Conservation (phyloP, 306 rosid genomes). For the Prosopis cineraria region DNA sequence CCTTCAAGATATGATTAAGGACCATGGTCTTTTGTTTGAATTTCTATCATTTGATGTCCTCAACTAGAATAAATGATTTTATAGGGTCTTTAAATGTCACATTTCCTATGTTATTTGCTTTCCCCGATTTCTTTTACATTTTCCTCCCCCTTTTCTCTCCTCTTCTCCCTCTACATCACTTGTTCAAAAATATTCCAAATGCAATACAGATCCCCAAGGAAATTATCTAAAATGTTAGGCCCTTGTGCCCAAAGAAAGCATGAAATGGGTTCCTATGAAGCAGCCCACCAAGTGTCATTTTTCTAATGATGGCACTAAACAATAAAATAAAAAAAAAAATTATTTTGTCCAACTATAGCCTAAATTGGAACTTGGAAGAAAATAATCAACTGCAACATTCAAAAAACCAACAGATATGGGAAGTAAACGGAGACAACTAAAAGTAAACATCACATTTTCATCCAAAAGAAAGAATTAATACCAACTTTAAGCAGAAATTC, state of each 20-base stretch:
- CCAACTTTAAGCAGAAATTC: background rate
- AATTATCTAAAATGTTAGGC: background rate
- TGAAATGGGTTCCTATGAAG: background rate
- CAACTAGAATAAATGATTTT: background rate
- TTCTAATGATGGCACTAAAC: background rate
- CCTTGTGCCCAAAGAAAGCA: background rate
- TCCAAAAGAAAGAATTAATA: background rate
- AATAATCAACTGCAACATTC: background rate
- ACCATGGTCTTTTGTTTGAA: background rate
- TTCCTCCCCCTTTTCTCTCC: no score
- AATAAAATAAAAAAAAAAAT: background rate
- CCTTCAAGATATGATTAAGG: background rate
- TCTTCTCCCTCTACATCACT: background rate
- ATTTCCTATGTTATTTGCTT: background rate
- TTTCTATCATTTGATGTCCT: background rate
- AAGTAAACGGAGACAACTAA: slow-evolving; percentile 1
- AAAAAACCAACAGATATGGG: slow-evolving; percentile 2
- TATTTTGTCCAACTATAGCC: background rate
- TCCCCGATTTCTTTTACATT: background rate
- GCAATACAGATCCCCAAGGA: background rate
- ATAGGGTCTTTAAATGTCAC: background rate
- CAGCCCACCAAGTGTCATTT: background rate
- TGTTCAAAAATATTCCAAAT: background rate
- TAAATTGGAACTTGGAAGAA: background rate
- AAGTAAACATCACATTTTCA: background rate